These are phyloP conservation scores for Penicillium mononematosum DNA, from an alignment of 495 filamentous ascomycete genomes.

Conservation along the genomic window DNA sequence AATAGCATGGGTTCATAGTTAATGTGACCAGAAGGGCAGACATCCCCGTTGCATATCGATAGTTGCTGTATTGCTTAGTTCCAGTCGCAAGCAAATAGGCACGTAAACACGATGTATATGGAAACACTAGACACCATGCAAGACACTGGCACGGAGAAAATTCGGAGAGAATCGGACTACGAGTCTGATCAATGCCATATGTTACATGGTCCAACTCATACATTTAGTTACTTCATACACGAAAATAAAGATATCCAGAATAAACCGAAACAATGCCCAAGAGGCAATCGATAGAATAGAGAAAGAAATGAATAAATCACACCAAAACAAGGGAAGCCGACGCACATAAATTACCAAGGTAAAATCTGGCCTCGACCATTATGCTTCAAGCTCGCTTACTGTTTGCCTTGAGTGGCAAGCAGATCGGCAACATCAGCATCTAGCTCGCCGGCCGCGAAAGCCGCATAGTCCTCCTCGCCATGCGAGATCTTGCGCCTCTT, in stretches of 20 bases:
- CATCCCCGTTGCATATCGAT: slow-evolving; percentile 1
- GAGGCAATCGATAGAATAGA: not conserved
- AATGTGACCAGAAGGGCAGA: slow-evolving; percentile 17
- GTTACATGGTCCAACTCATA: not conserved
- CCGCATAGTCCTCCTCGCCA: slow-evolving; percentile 65
- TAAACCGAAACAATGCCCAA: not conserved
- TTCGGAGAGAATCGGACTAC: not conserved
- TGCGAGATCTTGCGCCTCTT: slow-evolving; percentile 79
- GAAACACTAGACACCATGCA: not conserved
- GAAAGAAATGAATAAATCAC: slow-evolving; percentile 1
- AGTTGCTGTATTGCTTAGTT: not conserved
- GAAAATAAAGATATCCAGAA: slow-evolving; percentile 1
- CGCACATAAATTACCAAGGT: not conserved
- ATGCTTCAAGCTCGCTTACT: slow-evolving; percentile 1
- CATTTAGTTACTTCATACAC: slow-evolving; percentile 2
- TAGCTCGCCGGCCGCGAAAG: slow-evolving; percentile 66
- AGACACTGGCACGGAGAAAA: not conserved
- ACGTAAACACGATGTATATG: not conserved
- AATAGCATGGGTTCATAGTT: slow-evolving; percentile 18
- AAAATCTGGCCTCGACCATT: not conserved
- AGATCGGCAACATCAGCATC: slow-evolving; percentile 84
- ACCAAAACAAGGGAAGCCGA: slow-evolving; percentile 1
- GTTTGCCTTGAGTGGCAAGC: slow-evolving; percentile 55
- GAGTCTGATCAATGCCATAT: not conserved
- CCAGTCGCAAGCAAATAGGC: not conserved